Evolutionary conservation across 2,329 filamentous ascomycete species (phyloP).

Genomic region (Myriosclerotinia duriaeana): DNA sequence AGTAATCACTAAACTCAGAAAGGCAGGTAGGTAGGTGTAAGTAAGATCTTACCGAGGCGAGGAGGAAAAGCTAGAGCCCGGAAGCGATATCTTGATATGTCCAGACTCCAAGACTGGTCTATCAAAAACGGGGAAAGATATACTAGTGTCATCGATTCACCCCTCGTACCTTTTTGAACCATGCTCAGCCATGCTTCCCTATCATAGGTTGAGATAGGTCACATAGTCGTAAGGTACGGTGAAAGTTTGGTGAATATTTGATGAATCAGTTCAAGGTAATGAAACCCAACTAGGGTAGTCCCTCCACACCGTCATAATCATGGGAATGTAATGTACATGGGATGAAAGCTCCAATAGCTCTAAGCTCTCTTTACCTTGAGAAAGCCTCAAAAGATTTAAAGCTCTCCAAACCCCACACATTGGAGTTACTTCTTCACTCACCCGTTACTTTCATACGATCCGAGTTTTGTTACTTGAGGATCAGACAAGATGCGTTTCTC

Average conservation of each 20-base stretch:
- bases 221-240: constrained; percentile 6
- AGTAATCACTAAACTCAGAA: neutral
- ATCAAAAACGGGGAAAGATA: constrained; percentile 12
- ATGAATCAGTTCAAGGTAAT: constrained; percentile 5
- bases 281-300: neutral
- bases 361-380: neutral
- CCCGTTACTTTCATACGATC: constrained; percentile 5
- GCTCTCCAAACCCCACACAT: neutral
- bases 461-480: constrained; percentile 11
- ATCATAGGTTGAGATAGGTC: neutral
- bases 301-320: constrained; percentile 9
- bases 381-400: constrained; percentile 3
- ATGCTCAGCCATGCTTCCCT: neutral
- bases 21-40: constrained; percentile 16
- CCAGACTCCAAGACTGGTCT: neutral
- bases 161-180: constrained; percentile 5
- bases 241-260: constrained; percentile 3
- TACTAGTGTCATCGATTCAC: neutral
- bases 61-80: neutral
- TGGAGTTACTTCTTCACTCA: neutral
- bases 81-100: constrained; percentile 13
- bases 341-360: constrained; percentile 1
- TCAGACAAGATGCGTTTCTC: constrained; percentile 25
- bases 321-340: neutral
- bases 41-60: too few species aligned